A percentile compares a stretch with the other conserved stretches of the same genome.
These are phyloP conservation scores for Eutypa lata DNA, from an alignment of 2,329 filamentous ascomycete species.

Conservation along the genomic window DNA sequence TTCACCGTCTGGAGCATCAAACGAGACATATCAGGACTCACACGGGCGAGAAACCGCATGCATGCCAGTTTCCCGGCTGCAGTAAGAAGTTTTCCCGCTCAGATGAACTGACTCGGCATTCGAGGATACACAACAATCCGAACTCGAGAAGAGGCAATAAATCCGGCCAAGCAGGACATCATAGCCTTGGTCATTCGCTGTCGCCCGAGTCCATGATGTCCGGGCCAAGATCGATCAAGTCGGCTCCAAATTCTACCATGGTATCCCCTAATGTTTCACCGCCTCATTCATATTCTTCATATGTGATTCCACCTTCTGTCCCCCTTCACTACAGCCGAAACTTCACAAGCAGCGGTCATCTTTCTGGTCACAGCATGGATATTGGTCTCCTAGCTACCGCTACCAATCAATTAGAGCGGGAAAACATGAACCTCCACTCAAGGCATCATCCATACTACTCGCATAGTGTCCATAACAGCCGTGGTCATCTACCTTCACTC, in stretches of 20 bases:
- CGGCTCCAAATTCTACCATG: conserved; percentile 80
- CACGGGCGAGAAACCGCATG: conserved; percentile 96
- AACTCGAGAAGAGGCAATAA: conserved; percentile 95
- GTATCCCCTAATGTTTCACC: conserved; percentile 95
- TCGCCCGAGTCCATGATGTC: conserved; percentile 64
- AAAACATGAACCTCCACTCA: conserved; percentile 45
- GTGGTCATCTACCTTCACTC: conserved; percentile 69
- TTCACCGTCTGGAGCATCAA: conserved; percentile 96
- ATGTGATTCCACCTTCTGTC: conserved; percentile 46
- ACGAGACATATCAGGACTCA: conserved; percentile 89
- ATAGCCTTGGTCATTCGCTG: conserved; percentile 43
- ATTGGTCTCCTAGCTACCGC: conserved; percentile 60
- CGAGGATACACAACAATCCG: conserved; percentile 97
- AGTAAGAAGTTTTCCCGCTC: conserved; percentile 96
- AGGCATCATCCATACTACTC: conserved; percentile 55
- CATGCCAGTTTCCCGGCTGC: conserved; percentile 92
- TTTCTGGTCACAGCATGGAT: conserved; percentile 40
- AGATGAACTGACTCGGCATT: conserved; percentile 94
- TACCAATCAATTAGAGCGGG: conserved; percentile 60
- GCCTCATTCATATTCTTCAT: conserved; percentile 82
- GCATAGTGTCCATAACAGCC: conserved; percentile 45
- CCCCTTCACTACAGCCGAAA: conserved; percentile 47
- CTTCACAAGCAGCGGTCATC: conserved; percentile 36
- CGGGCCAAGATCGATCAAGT: conserved; percentile 76
- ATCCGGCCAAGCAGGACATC: conserved; percentile 48